phyloP scores from a whole-genome alignment of 106 monocot genomes.

The Dendrobium nobile region DNA sequence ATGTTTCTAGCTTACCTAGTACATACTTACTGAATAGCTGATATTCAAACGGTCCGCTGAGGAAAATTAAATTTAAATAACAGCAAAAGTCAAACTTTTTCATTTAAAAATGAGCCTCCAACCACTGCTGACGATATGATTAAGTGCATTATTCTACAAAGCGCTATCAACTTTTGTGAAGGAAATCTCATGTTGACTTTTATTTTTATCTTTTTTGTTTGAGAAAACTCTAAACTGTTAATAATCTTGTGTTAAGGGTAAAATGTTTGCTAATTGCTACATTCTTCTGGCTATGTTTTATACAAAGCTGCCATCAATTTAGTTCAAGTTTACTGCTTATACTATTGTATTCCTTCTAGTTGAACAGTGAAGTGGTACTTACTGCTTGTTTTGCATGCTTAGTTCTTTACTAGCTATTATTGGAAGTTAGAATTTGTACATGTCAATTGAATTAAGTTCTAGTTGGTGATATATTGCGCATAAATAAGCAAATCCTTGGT shows the following conservation, averaged over 20 bases:
- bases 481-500: not conserved
- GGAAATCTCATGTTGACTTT: not conserved
- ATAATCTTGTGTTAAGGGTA: not conserved
- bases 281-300: not conserved
- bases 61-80: conserved; percentile 1
- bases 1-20: not conserved
- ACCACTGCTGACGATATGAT: not conserved
- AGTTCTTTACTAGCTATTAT: too few relatives aligned
- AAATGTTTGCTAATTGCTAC: not conserved
- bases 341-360: not conserved
- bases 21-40: not conserved
- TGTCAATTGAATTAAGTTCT: not conserved
- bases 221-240: not conserved
- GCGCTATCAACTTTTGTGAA: not conserved
- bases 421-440: not conserved
- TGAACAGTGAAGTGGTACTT: not conserved
- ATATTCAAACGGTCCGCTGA: not conserved
- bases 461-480: not conserved
- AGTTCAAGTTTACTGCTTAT: not conserved
- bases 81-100: not conserved
- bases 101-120: not conserved
- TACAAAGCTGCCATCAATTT: not conserved
- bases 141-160: not conserved
- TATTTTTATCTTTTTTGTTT: not conserved
- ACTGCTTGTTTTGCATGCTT: too few relatives aligned